Conservation (phyloP, 129 eudicot species). For the Apium graveolens region DNA sequence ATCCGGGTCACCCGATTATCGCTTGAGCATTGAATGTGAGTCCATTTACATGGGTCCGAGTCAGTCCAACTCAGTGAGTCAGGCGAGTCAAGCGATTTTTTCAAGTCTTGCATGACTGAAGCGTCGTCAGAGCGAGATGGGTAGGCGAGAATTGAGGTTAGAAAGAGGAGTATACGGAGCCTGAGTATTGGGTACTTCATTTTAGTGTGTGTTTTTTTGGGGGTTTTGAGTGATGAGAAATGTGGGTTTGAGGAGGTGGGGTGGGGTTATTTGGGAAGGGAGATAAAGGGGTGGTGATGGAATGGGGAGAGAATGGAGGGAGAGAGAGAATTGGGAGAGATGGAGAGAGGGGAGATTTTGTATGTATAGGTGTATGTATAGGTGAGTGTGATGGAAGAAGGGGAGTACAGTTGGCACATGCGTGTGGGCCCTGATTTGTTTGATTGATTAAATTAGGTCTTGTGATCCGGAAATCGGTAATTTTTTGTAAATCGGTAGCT, state of each 20-base stretch:
- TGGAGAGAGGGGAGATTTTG: background rate
- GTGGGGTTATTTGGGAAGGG: background rate
- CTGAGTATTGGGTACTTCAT: constrained; percentile 30
- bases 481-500: too few species aligned
- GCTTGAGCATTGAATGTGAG: constrained; percentile 35
- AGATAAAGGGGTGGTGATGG: background rate
- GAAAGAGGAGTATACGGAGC: constrained; percentile 3
- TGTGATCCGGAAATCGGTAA: too few species aligned
- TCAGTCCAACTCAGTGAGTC: constrained; percentile 52
- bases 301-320: background rate
- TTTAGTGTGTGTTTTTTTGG: background rate
- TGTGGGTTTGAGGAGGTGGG: constrained; percentile 1
- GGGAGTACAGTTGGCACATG: constrained; percentile 50
- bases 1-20: constrained; percentile 69
- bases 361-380: background rate
- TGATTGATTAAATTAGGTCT: background rate
- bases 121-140: constrained; percentile 33
- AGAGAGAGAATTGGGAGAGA: background rate
- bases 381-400: background rate
- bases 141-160: background rate
- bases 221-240: constrained; percentile 7
- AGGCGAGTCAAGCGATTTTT: constrained; percentile 31
- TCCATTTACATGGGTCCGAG: constrained; percentile 66
- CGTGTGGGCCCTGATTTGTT: constrained; percentile 12
- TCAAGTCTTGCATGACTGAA: constrained; percentile 41